Base-by-base conservation (phyloP, 345 rosid genomes). In the Hibiscus syriacus region DNA sequence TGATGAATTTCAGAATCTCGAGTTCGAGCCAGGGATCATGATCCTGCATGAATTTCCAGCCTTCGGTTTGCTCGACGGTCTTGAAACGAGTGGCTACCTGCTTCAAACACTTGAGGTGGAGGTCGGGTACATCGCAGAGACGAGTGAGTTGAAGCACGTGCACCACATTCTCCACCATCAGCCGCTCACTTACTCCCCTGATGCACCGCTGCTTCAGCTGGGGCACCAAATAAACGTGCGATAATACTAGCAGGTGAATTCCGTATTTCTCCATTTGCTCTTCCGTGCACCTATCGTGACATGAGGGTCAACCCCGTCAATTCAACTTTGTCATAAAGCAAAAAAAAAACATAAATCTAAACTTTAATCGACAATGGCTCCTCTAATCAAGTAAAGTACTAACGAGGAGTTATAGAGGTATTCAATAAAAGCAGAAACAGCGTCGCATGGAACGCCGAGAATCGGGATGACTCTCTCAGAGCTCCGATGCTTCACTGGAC, bases 371-470 rank as follows among this genome's bases (percentile, higher is more conserved):
- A 56, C 1, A n/a, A 10, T 34, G 63, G 0, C 0, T 16, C 55
- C 70, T 4, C 30, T 27, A 39, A 1, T 16, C 7, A 5, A 19
- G 19, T 19, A 23, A 20, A 43, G 11, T 43, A 43, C 49, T 43
- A 50, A 92, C 98, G 92, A 81, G 45, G 81, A 79, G 23, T 88
- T 72, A 73, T 86, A 90, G 23, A 90, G 79, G 76, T 81, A 90
- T 66, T 78, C 75, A 23, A 90, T 46, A 45, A 92, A 92, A 1
- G 87, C 75, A 0, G 83, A 76, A 64, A 92, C 98, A 64, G 98
- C 96, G 56, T 77, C 84, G 79, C 83, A 77, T 2, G 96, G 95
- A 50, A 92, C 98, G n/a, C 98, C 97, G 58, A 83, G 83, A 69
- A 92, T 88, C 29, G 83, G 82, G 23, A 92, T 79, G 68, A 84